A percentile compares a stretch with the other conserved stretches of the same genome.
phyloP scores from a whole-genome alignment of 768 basidiomycete genomes.

The Cystobasidium onofrii region DNA sequence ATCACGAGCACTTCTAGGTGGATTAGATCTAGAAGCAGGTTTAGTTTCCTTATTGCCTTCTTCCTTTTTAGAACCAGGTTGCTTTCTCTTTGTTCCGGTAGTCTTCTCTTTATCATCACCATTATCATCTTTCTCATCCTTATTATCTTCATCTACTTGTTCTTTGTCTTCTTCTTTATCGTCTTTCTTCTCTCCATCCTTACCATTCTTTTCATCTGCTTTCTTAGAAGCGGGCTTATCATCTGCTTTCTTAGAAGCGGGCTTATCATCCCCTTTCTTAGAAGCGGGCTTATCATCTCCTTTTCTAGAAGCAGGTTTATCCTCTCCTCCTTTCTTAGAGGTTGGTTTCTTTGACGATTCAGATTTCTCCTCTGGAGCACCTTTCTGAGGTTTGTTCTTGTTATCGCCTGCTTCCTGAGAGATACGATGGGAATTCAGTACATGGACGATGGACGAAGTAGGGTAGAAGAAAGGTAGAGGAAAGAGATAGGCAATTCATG shows the following conservation, averaged over 20 bases:
- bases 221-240: conserved; percentile 37
- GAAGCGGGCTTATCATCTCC: conserved; percentile 5
- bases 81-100: conserved; percentile 52
- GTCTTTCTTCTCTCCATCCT: conserved; percentile 4
- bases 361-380: conserved; percentile 30
- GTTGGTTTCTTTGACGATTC: conserved; percentile 30
- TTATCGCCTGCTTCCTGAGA: conserved; percentile 26
- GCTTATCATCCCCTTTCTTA: conserved; percentile 1
- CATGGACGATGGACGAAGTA: background rate
- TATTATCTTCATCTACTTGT: conserved; percentile 42
- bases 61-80: background rate
- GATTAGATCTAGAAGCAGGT: conserved; percentile 10
- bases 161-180: conserved; percentile 42
- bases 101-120: conserved; percentile 47
- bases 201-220: conserved; percentile 15
- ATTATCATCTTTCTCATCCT: background rate
- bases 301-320: conserved; percentile 9
- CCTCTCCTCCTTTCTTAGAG: background rate
- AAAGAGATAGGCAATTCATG: too few relatives aligned
- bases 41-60: conserved; percentile 19
- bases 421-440: background rate
- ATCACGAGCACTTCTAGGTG: conserved; percentile 1
- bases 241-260: conserved; percentile 33
- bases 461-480: background rate
- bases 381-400: conserved; percentile 41